Evolutionary conservation across 2,329 filamentous ascomycete genomes (phyloP), one percentile per base, ranked within the genome.

Genomic region (Aureobasidium musti): DNA sequence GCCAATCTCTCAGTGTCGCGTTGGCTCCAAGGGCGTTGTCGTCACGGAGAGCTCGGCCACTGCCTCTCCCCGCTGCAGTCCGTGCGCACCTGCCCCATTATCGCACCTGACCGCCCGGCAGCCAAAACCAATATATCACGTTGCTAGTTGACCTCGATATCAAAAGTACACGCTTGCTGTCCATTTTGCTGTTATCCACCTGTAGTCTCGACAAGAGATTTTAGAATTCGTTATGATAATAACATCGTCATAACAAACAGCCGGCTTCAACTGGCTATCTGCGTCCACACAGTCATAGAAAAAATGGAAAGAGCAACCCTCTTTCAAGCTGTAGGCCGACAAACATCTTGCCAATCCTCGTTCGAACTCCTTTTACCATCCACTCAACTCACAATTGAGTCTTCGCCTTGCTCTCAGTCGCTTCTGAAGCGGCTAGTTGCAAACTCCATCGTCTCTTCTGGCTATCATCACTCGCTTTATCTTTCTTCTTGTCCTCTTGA

Each of bases 11-110:
- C 35, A 17, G n/a, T 54, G 39, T 54, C 50, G 49, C 60, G 45
- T 65, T 65, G 61, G 30, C 61, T 65, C 54, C 39, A 43, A 65
- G 50, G 41, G 63, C 63, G 41, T 57, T 65, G 63, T 57, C 63
- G 63, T 65, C 63, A 49, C 47, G 47, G 41, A 49, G 19, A 53
- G 60, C 61, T 45, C 63, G 63, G 52, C 43, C 59, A 30, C 59
- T 41, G 28, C 59, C 33, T 63, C 33, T 63, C 59, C 57, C 59
- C 59, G 57, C 45, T 35, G 8, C 11, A 30, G 59, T 52, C 59
- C 59, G 59, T 63, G 59, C 59, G 19, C 26, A 23, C 13, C 3
- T 26, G 41, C 7, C n/a, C n/a, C 6, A n/a, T n/a, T n/a, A n/a
- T n/a, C n/a, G 41, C 41, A 19, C 2, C 43, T 35, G 23, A 60